A percentile compares a stretch with the other conserved stretches of the same genome.
Evolutionary conservation across 2,329 filamentous ascomycete genomes (phyloP).

Genomic region (Calonectria pauciramosa): DNA sequence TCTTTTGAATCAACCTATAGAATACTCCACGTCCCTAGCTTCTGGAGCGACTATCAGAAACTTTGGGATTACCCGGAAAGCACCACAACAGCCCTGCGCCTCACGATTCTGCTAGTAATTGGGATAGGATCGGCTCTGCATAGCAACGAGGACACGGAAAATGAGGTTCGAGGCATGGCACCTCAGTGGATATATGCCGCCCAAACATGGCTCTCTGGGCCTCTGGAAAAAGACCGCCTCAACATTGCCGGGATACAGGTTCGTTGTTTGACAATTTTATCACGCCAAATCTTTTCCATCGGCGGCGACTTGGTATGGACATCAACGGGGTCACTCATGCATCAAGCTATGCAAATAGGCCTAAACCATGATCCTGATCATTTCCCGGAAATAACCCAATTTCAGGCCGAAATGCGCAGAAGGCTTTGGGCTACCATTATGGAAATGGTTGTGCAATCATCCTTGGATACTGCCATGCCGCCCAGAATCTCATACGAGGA

Average conservation of each 20-base stretch:
- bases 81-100: slow-evolving; percentile 40
- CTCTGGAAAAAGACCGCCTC: slow-evolving; percentile 51
- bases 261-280: slow-evolving; percentile 55
- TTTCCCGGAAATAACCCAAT: slow-evolving; percentile 50
- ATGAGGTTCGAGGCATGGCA: slow-evolving; percentile 41
- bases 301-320: slow-evolving; percentile 58
- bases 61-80: slow-evolving; percentile 58
- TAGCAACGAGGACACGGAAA: slow-evolving; percentile 39
- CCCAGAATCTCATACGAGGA: slow-evolving; percentile 55
- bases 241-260: slow-evolving; percentile 54
- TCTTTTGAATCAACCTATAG: slow-evolving; percentile 65
- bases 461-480: slow-evolving; percentile 56
- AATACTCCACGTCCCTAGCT: slow-evolving; percentile 67
- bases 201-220: slow-evolving; percentile 57
- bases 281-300: slow-evolving; percentile 57
- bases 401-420: slow-evolving; percentile 56
- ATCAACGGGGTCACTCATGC: slow-evolving; percentile 56
- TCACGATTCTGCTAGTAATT: slow-evolving; percentile 58
- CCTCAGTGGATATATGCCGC: slow-evolving; percentile 58
- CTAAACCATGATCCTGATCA: slow-evolving; percentile 58
- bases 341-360: slow-evolving; percentile 60
- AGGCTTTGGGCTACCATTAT: slow-evolving; percentile 60
- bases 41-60: slow-evolving; percentile 61
- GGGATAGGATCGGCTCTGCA: slow-evolving; percentile 55
- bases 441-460: slow-evolving; percentile 55